Conservation (phyloP, 75 land plant species). For the Picea sitchensis region DNA sequence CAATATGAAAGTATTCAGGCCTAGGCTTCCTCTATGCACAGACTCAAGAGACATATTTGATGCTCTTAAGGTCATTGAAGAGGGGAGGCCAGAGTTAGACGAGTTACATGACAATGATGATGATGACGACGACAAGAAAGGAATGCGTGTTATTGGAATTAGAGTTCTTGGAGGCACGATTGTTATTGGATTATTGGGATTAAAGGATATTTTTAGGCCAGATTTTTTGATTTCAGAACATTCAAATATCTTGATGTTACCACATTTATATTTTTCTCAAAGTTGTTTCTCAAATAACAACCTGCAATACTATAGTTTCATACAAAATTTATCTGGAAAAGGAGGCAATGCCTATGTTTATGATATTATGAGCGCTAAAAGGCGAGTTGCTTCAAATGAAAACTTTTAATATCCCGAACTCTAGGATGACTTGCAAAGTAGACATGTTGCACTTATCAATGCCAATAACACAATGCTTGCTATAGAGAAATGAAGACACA, state of each 20-base stretch:
- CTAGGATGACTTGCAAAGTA: constrained; percentile 95
- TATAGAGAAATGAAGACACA: too few species aligned
- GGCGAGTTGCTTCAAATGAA: constrained; percentile 8
- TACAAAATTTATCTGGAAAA: not conserved
- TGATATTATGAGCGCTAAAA: constrained; percentile 3
- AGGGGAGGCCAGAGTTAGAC: constrained; percentile 74
- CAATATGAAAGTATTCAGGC: constrained; percentile 39
- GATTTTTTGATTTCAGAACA: constrained; percentile 8
- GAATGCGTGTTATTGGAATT: constrained; percentile 78
- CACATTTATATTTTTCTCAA: not conserved
- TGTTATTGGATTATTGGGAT: constrained; percentile 59
- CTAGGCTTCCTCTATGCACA: constrained; percentile 67
- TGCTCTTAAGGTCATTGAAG: constrained; percentile 79
- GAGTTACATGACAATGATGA: constrained; percentile 43
- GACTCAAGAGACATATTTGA: constrained; percentile 72
- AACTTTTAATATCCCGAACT: constrained; percentile 52
- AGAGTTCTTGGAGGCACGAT: constrained; percentile 67
- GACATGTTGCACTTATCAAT: constrained; percentile 57
- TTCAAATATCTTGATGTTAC: not conserved
- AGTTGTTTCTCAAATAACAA: not conserved
- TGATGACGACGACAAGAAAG: constrained; percentile 52
- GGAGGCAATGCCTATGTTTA: constrained; percentile 20
- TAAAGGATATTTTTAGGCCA: constrained; percentile 15
- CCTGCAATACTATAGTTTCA: not conserved
- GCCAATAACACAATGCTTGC: too few species aligned